These are phyloP conservation scores for Combretum micranthum DNA, from an alignment of 345 rosid species.

Conservation along the genomic window DNA sequence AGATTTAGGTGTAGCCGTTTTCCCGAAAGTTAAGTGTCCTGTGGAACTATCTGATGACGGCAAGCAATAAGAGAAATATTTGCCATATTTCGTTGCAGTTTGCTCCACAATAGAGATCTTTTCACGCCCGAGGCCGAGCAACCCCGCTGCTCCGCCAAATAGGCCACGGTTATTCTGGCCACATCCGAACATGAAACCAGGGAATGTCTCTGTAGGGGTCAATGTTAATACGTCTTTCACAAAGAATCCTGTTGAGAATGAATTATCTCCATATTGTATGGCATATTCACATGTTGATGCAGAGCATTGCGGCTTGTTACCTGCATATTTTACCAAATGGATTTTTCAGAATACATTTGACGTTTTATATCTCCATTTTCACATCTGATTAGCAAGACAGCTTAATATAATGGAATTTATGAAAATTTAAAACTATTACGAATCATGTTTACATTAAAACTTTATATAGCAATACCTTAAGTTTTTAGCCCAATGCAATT, in stretches of 20 bases:
- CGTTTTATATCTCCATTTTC: too few species aligned
- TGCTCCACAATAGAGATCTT: conserved; percentile 60
- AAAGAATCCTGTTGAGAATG: conserved; percentile 60
- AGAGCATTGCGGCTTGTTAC: conserved; percentile 37
- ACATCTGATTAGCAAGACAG: too few species aligned
- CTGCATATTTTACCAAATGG: conserved; percentile 14
- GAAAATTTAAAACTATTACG: too few species aligned
- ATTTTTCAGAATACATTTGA: too few species aligned
- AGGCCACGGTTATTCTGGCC: conserved; percentile 77
- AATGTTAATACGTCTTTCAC: conserved; percentile 54
- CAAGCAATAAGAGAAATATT: conserved; percentile 77
- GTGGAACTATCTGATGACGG: conserved; percentile 59
- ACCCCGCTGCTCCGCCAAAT: conserved; percentile 64
- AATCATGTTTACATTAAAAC: too few species aligned
- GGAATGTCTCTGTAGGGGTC: conserved; percentile 36
- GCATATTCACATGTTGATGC: conserved; percentile 61
- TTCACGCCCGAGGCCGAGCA: conserved; percentile 81
- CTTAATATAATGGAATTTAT: too few species aligned
- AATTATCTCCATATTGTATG: conserved; percentile 71
- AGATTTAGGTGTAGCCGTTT: conserved; percentile 1
- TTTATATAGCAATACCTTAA: too few species aligned
- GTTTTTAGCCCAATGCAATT: too few species aligned
- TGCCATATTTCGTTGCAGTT: conserved; percentile 46
- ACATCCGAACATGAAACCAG: conserved; percentile 60
- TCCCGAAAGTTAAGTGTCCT: conserved; percentile 73